Evolutionary conservation across 345 rosid genomes (phyloP).

Genomic region (Trapa incisa): DNA sequence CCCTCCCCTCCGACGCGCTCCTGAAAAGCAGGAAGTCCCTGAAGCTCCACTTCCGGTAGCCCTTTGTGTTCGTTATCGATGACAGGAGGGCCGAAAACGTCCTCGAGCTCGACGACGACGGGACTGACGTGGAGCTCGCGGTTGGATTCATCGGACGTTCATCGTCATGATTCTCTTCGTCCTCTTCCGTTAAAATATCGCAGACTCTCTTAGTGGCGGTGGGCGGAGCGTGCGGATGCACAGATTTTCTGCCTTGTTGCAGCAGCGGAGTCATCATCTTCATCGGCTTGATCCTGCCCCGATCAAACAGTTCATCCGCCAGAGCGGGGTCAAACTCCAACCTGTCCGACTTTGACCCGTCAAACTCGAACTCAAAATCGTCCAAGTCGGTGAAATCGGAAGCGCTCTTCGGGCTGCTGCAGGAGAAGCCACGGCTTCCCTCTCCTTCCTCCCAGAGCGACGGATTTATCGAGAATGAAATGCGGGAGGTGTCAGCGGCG

Average conservation of each 20-base stretch:
- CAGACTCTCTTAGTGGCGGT: slow-evolving; percentile 7
- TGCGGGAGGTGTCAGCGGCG: slow-evolving; percentile 10
- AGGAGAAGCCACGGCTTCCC: no score
- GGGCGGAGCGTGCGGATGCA: slow-evolving; percentile 1
- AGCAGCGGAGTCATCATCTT: not conserved
- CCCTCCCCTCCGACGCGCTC: slow-evolving; percentile 17
- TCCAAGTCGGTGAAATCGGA: not conserved
- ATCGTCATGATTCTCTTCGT: slow-evolving; percentile 5
- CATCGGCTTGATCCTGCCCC: slow-evolving; percentile 40
- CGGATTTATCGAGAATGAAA: slow-evolving; percentile 2
- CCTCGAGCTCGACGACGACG: not conserved
- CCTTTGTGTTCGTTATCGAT: slow-evolving; percentile 3
- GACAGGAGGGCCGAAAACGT: slow-evolving; percentile 8
- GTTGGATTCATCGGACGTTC: not conserved
- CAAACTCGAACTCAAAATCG: slow-evolving; percentile 20
- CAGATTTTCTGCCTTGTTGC: slow-evolving; percentile 1
- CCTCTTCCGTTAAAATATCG: slow-evolving; percentile 9
- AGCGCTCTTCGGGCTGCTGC: not conserved
- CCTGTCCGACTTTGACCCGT: slow-evolving; percentile 5
- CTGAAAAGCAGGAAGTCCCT: slow-evolving; percentile 15
- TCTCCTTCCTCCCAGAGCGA: no score
- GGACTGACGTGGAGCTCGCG: not conserved
- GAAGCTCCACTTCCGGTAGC: slow-evolving; percentile 12
- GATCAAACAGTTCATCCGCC: slow-evolving; percentile 38
- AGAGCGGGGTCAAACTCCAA: slow-evolving; percentile 12